These are phyloP conservation scores for Gastrolobium bilobum DNA, from an alignment of 306 rosid species.

Conservation along the genomic window DNA sequence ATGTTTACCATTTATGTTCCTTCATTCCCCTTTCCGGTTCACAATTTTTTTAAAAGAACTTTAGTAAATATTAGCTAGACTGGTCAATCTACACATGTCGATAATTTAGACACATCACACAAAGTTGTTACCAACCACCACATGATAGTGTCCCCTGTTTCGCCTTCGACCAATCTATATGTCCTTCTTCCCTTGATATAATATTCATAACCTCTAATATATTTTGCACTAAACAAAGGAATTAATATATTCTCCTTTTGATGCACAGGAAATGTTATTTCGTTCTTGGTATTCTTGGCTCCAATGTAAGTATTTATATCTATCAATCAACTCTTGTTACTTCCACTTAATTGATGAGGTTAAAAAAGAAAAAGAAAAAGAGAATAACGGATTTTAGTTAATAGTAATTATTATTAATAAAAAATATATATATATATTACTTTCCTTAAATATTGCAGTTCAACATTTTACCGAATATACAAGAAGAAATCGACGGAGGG, in stretches of 20 bases:
- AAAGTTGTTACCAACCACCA: too few relatives aligned
- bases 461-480: conserved; percentile 80
- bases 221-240: neutral
- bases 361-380: neutral
- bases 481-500: conserved; percentile 82
- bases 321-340: neutral
- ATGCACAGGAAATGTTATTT: conserved; percentile 76
- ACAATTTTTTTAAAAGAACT: too few relatives aligned
- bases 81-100: too few relatives aligned
- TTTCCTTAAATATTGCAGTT: conserved; percentile 51
- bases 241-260: neutral
- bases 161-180: too few relatives aligned
- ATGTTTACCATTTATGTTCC: too few relatives aligned
- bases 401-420: neutral
- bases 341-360: neutral
- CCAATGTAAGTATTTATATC: conserved; percentile 70
- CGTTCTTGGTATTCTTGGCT: conserved; percentile 90
- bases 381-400: too few relatives aligned
- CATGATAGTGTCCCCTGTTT: too few relatives aligned
- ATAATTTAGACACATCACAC: too few relatives aligned
- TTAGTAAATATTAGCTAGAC: too few relatives aligned
- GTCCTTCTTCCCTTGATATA: neutral
- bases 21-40: too few relatives aligned
- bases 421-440: neutral
- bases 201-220: neutral